Base-by-base conservation (phyloP, 1,284 basidiomycete species). In the Clitocybe nebularis region DNA sequence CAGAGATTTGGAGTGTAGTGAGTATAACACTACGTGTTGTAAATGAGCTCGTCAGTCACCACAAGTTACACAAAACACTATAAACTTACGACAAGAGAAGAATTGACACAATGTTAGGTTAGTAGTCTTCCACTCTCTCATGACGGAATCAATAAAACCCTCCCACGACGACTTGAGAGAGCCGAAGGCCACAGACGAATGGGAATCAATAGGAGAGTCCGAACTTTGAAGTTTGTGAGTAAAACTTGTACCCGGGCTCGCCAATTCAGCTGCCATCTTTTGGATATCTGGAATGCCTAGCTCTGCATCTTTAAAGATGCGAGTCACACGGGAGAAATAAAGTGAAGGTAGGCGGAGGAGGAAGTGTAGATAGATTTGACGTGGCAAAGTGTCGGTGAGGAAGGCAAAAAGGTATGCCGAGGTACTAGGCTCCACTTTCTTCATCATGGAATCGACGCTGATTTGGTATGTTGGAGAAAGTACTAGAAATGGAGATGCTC, bases 1-100 rank as follows among this genome's bases (percentile, higher is more conserved):
- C 63, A 0, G 70, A 68, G 14, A 77, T 75, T 57, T 89, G 86
- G 50, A 89, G 86, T 59, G 87, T 76, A 1, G 85, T 80, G 28
- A 89, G 52, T 36, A 89, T 84, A 0, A 83, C 84, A 4, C 85
- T 89, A 10, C 9, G 5, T 40, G n/a, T 32, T 32, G 7, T 7
- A 11, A 32, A 14, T 3, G n/a, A n/a, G n/a, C n/a, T n/a, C n/a
- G n/a, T n/a, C n/a, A n/a, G n/a, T n/a, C n/a, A n/a, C n/a, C n/a
- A n/a, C n/a, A n/a, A n/a, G n/a, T n/a, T n/a, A n/a, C 73, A 6
- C 78, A 78, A 0, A 81, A 75, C 2, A 80, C 81, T 1, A 71
- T 61, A 3, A 24, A 36, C 30, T 42, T 22, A 64, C 62, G 62
- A 56, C 5, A 66, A 49, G 5, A 72, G 52, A 19, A 73, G 50